These are phyloP conservation scores for Phlebiopsis flavidoalba DNA, from an alignment of 768 basidiomycete species.

Conservation along the genomic window DNA sequence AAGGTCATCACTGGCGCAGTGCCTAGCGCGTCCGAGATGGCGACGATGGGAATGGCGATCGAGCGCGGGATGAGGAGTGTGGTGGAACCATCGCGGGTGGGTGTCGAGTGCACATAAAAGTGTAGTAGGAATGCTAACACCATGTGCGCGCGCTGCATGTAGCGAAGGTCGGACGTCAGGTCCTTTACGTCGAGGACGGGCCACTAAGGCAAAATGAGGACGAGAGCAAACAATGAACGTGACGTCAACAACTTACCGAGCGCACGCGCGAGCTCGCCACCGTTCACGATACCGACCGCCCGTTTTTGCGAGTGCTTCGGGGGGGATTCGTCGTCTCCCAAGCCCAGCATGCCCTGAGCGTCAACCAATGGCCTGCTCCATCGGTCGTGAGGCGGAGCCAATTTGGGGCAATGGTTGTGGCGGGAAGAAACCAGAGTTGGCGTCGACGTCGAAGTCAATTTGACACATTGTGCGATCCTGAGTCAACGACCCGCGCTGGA, in stretches of 20 bases:
- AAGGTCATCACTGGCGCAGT: conserved; percentile 96
- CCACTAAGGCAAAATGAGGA: conserved; percentile 43
- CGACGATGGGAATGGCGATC: conserved; percentile 71
- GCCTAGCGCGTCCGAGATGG: conserved; percentile 68
- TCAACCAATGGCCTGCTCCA: conserved; percentile 67
- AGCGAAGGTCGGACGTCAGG: conserved; percentile 50
- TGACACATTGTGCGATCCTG: conserved; percentile 10
- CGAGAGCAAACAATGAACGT: conserved; percentile 8
- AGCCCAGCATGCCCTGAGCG: conserved; percentile 47
- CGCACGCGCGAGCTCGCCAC: conserved; percentile 64
- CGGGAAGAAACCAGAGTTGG: conserved; percentile 83
- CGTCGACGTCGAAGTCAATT: conserved; percentile 46
- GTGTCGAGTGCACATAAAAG: conserved; percentile 84
- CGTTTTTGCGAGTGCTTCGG: conserved; percentile 44
- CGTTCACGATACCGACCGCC: conserved; percentile 47
- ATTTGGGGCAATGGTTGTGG: conserved; percentile 48
- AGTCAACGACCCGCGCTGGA: not conserved
- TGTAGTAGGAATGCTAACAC: conserved; percentile 87
- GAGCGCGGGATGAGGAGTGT: conserved; percentile 65
- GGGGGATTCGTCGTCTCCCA: conserved; percentile 54
- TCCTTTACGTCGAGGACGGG: conserved; percentile 54
- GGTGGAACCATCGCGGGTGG: conserved; percentile 30
- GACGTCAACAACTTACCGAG: conserved; percentile 41
- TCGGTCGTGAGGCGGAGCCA: conserved; percentile 46
- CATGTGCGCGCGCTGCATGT: conserved; percentile 80